Evolutionary conservation across 1,139 yeast species (phyloP), one percentile per base, ranked within the genome.

Genomic region (Spencermartinsiella ligniputridi): DNA sequence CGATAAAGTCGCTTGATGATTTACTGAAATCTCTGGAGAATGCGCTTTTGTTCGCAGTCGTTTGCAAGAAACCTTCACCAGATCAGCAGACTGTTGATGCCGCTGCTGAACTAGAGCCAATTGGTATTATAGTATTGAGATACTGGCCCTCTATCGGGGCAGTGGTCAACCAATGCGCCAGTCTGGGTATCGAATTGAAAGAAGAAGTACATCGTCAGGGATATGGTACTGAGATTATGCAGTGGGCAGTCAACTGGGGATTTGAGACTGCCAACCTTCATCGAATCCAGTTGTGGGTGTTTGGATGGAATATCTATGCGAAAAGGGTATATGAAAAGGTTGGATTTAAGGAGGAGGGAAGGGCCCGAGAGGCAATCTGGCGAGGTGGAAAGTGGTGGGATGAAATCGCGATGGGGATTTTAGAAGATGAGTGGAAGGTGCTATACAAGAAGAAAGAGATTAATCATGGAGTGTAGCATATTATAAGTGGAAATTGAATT

Each of bases 311-410:
- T 36, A 18, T 13, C 11, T 15, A 12, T 17, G 39, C 39, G 12
- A 21, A 8, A 12, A 36, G 22, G 13, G 16, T 24, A 19, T 36
- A 36, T n/a, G 30, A 22, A 18, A 21, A 13, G 11, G 32, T 36
- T 15, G 39, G 39, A 15, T 36, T 36, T 16, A 17, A 13, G 4
- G 30, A 16, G 17, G 39, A 36, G 16, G 39, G 39, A 8, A 15
- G 32, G 22, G 15, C 30, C 12, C 15, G 39, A 8, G 6, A 36
- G 19, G 17, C 39, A 8, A 15, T 13, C 29, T 30, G 18, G 17
- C 25, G 33, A 16, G 42, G 13, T 15, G 35, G 42, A 12, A 6
- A 15, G 15, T 39, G 33, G 19, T 21, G 27, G 32, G 30, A 15
- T 21, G 13, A 11, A 3, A 32, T 27, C 2, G 3, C 17, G 3